Conservation (phyloP, 2,329 filamentous ascomycete genomes). For the Aspergillus aculeatinus region DNA sequence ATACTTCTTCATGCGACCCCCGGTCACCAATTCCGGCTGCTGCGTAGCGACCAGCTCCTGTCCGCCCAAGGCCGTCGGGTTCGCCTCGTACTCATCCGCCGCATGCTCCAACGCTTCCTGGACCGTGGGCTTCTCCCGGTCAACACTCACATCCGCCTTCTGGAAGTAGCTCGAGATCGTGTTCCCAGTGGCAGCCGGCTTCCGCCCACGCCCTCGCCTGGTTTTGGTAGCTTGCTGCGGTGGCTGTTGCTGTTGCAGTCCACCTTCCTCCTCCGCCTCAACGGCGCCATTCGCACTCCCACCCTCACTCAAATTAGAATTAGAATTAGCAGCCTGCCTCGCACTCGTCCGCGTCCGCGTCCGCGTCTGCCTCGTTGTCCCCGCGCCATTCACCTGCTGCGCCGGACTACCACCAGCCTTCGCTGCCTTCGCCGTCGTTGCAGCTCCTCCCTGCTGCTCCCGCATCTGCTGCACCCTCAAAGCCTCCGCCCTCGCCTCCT, state of each 20-base stretch:
- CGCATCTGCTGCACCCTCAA: constrained; percentile 28
- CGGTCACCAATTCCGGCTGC: constrained; percentile 80
- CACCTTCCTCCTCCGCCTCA: constrained; percentile 16
- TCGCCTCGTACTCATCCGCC: constrained; percentile 57
- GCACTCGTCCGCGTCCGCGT: constrained; percentile 34
- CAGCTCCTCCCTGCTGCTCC: constrained; percentile 23
- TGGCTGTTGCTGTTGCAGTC: constrained; percentile 1
- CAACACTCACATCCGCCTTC: constrained; percentile 57
- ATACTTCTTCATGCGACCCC: constrained; percentile 89
- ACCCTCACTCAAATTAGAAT: constrained; percentile 14
- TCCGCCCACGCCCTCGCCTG: constrained; percentile 32
- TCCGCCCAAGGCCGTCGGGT: constrained; percentile 61
- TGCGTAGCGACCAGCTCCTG: constrained; percentile 75
- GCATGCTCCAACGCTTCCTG: constrained; percentile 60
- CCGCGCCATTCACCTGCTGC: neutral
- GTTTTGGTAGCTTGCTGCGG: constrained; percentile 18
- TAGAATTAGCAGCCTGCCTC: constrained; percentile 14
- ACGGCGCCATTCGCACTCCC: constrained; percentile 10
- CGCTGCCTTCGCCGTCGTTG: constrained; percentile 27
- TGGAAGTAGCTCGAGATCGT: constrained; percentile 62
- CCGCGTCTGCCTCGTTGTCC: constrained; percentile 34
- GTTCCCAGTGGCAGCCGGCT: constrained; percentile 27
- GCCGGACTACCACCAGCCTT: constrained; percentile 9
- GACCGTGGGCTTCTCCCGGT: constrained; percentile 54
- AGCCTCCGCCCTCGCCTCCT: constrained; percentile 40